phyloP scores from a whole-genome alignment of 371 early-diverging fungal genomes.

The Apophysomyces trapeziformis region DNA sequence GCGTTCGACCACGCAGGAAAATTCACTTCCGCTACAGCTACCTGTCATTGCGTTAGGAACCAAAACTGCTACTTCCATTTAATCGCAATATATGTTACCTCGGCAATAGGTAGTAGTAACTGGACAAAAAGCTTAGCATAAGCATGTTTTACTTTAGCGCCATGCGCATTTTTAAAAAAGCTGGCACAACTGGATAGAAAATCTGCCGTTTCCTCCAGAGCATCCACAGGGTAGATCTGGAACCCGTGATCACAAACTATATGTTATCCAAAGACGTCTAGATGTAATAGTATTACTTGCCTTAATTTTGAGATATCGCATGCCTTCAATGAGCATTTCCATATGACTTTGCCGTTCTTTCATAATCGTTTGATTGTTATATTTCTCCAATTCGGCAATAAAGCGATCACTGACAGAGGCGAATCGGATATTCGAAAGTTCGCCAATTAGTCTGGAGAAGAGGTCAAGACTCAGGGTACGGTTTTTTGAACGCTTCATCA shows the following conservation, averaged over 20 bases:
- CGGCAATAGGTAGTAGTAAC: slow-evolving; percentile 88
- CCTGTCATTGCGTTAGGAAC: slow-evolving; percentile 36
- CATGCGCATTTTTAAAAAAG: slow-evolving; percentile 85
- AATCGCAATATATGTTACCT: slow-evolving; percentile 48
- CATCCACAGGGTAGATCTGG: slow-evolving; percentile 91
- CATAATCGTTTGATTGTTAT: slow-evolving; percentile 56
- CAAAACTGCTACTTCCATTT: not conserved
- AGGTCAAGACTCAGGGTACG: slow-evolving; percentile 86
- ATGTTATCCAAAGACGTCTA: no score
- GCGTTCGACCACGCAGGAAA: slow-evolving; percentile 91
- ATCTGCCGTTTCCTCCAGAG: slow-evolving; percentile 91
- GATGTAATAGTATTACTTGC: slow-evolving; percentile 31
- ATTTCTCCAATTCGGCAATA: slow-evolving; percentile 84
- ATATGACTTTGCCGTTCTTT: slow-evolving; percentile 79
- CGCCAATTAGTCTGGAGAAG: slow-evolving; percentile 88
- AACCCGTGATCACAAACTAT: not conserved
- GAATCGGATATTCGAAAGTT: slow-evolving; percentile 87
- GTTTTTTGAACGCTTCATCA: slow-evolving; percentile 77
- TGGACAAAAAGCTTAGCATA: slow-evolving; percentile 91
- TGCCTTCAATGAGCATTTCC: slow-evolving; percentile 86
- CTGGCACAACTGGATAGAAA: slow-evolving; percentile 88
- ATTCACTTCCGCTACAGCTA: slow-evolving; percentile 94
- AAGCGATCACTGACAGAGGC: slow-evolving; percentile 93
- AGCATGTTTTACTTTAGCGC: slow-evolving; percentile 85
- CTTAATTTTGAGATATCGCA: slow-evolving; percentile 90